phyloP scores from a whole-genome alignment of 2,329 filamentous ascomycete genomes.

The Cytospora schulzeri region DNA sequence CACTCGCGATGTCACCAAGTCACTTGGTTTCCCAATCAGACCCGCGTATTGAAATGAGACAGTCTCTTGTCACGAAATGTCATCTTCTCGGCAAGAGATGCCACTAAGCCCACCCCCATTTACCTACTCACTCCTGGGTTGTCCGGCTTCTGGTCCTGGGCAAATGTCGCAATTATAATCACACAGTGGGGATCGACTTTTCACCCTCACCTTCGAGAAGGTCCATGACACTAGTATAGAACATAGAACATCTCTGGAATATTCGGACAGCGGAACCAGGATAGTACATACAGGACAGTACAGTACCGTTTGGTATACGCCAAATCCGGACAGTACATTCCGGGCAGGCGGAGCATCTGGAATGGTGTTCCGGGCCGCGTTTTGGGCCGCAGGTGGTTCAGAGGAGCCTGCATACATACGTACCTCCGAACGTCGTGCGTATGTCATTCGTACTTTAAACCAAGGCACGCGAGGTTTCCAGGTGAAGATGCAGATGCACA shows the following conservation, averaged over 20 bases:
- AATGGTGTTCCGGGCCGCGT: conserved; percentile 22
- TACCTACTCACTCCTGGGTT: neutral
- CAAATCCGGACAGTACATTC: conserved; percentile 3
- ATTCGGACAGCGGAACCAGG: neutral
- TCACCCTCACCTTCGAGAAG: conserved; percentile 12
- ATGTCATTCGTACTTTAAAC: neutral
- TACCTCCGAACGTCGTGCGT: neutral
- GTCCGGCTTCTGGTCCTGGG: neutral
- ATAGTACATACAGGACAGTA: too few relatives aligned
- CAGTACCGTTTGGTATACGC: neutral
- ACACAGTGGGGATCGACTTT: neutral
- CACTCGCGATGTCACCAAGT: neutral
- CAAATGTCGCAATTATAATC: conserved; percentile 6
- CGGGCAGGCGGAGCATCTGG: neutral
- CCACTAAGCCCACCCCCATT: conserved; percentile 1
- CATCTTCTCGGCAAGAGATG: conserved; percentile 23
- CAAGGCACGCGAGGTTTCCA: neutral
- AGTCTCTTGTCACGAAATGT: conserved; percentile 18
- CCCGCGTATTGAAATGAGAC: conserved; percentile 23
- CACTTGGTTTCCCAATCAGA: neutral
- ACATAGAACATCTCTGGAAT: neutral
- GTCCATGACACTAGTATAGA: neutral
- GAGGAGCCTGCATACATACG: conserved; percentile 1
- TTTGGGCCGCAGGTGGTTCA: conserved; percentile 25
- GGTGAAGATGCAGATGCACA: neutral